phyloP scores from a whole-genome alignment of 495 filamentous ascomycete genomes.

The Penicillium fimorum region DNA sequence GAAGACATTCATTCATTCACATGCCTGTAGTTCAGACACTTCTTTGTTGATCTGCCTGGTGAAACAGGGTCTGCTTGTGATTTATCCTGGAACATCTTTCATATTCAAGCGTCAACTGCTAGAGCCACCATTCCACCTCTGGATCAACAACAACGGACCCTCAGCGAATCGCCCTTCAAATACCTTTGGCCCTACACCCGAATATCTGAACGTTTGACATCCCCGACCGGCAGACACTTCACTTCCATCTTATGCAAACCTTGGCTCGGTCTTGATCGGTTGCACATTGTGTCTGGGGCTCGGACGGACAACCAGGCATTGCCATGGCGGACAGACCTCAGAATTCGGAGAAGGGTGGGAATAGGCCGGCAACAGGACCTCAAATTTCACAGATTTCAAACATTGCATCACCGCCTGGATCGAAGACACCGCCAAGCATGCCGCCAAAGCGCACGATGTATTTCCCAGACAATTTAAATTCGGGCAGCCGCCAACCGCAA shows the following conservation, averaged over 20 bases:
- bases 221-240: neutral
- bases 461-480: constrained; percentile 35
- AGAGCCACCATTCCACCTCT: neutral
- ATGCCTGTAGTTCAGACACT: constrained; percentile 20
- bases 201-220: neutral
- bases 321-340: constrained; percentile 29
- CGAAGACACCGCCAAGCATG: constrained; percentile 46
- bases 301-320: constrained; percentile 15
- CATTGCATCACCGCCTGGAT: constrained; percentile 43
- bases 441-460: constrained; percentile 41
- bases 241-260: constrained; percentile 17
- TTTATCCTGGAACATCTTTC: neutral
- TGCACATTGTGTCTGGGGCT: constrained; percentile 18
- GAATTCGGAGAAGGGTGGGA: constrained; percentile 15
- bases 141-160: constrained; percentile 8
- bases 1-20: constrained; percentile 20
- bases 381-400: constrained; percentile 25
- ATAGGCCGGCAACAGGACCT: constrained; percentile 11
- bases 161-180: constrained; percentile 11
- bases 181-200: neutral
- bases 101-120: neutral
- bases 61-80: constrained; percentile 8
- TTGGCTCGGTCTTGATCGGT: neutral
- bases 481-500: constrained; percentile 26
- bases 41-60: constrained; percentile 26